These are phyloP conservation scores for Ophiocordyceps sinensis DNA, from an alignment of 2,329 filamentous ascomycete species.

Conservation along the genomic window DNA sequence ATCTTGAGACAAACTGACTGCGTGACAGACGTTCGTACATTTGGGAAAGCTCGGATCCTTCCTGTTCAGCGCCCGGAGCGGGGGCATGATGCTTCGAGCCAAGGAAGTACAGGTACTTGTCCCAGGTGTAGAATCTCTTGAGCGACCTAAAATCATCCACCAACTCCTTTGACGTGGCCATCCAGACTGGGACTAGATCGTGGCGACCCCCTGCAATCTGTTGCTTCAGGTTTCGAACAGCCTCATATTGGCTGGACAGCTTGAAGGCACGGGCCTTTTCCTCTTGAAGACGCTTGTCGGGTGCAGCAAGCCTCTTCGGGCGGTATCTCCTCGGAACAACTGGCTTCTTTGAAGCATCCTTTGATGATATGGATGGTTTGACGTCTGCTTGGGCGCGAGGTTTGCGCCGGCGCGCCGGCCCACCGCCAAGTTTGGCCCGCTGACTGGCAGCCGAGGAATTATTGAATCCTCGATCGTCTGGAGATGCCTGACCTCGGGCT, in stretches of 20 bases:
- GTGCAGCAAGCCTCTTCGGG: constrained; percentile 30
- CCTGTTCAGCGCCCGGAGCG: constrained; percentile 8
- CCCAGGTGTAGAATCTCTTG: constrained; percentile 52
- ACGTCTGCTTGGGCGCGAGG: constrained; percentile 1
- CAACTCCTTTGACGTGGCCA: constrained; percentile 42
- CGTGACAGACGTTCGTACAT: constrained; percentile 42
- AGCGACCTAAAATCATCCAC: constrained; percentile 49
- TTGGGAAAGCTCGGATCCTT: constrained; percentile 32
- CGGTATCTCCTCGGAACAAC: constrained; percentile 24
- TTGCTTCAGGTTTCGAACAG: constrained; percentile 26
- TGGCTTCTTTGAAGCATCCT: background rate
- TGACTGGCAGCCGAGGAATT: background rate
- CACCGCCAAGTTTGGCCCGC: background rate
- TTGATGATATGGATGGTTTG: background rate
- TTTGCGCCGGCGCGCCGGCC: background rate
- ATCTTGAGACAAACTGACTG: constrained; percentile 23
- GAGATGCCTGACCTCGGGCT: constrained; percentile 18
- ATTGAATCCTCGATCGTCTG: background rate
- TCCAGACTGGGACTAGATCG: constrained; percentile 36
- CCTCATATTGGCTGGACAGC: constrained; percentile 25
- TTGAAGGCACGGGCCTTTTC: constrained; percentile 26
- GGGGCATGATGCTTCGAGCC: constrained; percentile 18
- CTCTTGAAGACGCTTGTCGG: constrained; percentile 27
- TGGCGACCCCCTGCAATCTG: constrained; percentile 25
- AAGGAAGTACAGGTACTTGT: constrained; percentile 47